phyloP scores from a whole-genome alignment of 306 rosid species.

The Rosa chinensis region DNA sequence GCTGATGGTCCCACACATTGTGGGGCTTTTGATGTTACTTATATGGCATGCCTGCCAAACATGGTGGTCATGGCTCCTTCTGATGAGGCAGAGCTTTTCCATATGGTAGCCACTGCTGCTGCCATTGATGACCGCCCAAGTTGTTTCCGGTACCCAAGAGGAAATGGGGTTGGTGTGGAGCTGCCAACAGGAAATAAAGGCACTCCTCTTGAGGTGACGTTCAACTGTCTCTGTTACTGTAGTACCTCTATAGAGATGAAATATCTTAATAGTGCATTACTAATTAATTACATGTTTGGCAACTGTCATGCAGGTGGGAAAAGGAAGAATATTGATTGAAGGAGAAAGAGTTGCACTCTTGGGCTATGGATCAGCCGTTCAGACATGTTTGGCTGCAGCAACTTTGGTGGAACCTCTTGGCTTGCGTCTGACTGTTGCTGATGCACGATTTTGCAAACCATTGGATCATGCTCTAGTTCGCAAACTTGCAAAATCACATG shows the following conservation, averaged over 20 bases:
- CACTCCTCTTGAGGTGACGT: slow-evolving; percentile 58
- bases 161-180: slow-evolving; percentile 79
- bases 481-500: slow-evolving; percentile 77
- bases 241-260: not conserved
- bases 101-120: slow-evolving; percentile 97
- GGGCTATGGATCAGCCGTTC: slow-evolving; percentile 83
- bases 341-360: slow-evolving; percentile 89
- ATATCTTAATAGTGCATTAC: not conserved
- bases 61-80: slow-evolving; percentile 99
- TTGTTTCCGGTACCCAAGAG: slow-evolving; percentile 95
- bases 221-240: not conserved
- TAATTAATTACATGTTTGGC: slow-evolving; percentile 11
- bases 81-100: slow-evolving; percentile 88
- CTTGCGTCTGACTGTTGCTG: slow-evolving; percentile 53
- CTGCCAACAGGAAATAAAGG: slow-evolving; percentile 82
- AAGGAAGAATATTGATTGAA: slow-evolving; percentile 70
- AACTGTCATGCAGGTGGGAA: slow-evolving; percentile 57
- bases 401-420: slow-evolving; percentile 49
- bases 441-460: slow-evolving; percentile 98
- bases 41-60: slow-evolving; percentile 98
- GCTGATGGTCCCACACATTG: slow-evolving; percentile 95
- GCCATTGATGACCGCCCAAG: slow-evolving; percentile 92
- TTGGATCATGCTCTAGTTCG: slow-evolving; percentile 75
- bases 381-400: slow-evolving; percentile 70
- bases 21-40: slow-evolving; percentile 90